Conservation (phyloP, 306 rosid genomes). For the Prunus kanzakura region DNA sequence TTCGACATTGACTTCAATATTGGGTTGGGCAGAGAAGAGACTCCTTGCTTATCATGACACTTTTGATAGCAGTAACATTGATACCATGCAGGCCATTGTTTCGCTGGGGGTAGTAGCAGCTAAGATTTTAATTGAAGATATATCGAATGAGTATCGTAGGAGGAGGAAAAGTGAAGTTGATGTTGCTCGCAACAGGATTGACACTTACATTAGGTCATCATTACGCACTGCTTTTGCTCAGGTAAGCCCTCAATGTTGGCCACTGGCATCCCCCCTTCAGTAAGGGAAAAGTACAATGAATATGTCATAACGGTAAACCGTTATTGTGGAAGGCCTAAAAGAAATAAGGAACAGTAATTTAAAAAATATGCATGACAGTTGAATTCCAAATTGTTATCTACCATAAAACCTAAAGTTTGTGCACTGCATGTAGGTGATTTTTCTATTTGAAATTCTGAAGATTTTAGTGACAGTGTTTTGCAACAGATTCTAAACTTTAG, state of each 20-base stretch:
- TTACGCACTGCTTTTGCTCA: slow-evolving; percentile 96
- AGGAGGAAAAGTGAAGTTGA: slow-evolving; percentile 86
- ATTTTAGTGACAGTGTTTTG: not conserved
- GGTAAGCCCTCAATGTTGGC: slow-evolving; percentile 54
- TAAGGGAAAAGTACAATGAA: not conserved
- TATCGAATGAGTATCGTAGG: slow-evolving; percentile 88
- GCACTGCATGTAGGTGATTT: not conserved
- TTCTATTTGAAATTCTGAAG: not conserved
- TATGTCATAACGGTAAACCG: not conserved
- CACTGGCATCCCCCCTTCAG: not conserved
- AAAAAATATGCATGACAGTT: no score
- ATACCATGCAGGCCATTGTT: slow-evolving; percentile 86
- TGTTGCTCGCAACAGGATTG: slow-evolving; percentile 88
- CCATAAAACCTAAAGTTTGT: not conserved
- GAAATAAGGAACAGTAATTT: not conserved
- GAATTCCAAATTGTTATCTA: not conserved
- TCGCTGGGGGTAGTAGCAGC: slow-evolving; percentile 95
- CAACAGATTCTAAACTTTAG: not conserved
- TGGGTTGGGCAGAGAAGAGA: slow-evolving; percentile 99
- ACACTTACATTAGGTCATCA: slow-evolving; percentile 93
- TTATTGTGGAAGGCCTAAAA: not conserved
- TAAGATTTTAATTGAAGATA: slow-evolving; percentile 85
- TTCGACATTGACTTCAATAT: slow-evolving; percentile 75
- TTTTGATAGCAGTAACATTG: slow-evolving; percentile 71
- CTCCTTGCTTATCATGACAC: slow-evolving; percentile 99